Evolutionary conservation across 345 rosid species (phyloP).

Genomic region (Hibiscus tridactylites): DNA sequence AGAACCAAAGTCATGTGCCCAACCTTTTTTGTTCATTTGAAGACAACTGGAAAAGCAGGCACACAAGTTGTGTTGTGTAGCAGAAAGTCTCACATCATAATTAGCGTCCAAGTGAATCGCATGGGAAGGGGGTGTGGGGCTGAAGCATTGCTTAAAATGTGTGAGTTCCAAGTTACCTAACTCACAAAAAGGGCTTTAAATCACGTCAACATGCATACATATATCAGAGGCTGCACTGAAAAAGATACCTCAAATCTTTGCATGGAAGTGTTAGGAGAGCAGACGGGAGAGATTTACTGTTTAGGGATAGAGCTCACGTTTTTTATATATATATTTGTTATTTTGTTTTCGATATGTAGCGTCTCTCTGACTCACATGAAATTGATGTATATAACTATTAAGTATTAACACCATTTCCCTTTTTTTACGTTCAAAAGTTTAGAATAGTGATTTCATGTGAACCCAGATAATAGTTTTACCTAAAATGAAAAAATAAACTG

Average conservation of each 20-base stretch:
- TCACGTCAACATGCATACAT: constrained; percentile 6
- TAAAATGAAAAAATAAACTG: too few relatives aligned
- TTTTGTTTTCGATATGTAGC: not conserved
- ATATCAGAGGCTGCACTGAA: not conserved
- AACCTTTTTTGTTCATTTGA: too few relatives aligned
- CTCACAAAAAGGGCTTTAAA: not conserved
- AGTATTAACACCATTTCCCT: not conserved
- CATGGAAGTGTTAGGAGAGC: not conserved
- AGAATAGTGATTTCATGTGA: not conserved
- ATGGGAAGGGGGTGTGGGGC: not conserved
- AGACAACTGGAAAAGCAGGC: not conserved
- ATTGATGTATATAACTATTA: not conserved
- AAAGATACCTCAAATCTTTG: not conserved
- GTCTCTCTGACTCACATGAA: not conserved
- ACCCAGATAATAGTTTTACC: not conserved
- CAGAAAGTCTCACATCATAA: not conserved
- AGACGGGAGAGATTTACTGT: not conserved
- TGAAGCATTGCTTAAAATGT: not conserved
- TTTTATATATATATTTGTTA: too few relatives aligned
- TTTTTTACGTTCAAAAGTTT: not conserved
- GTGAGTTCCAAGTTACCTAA: not conserved
- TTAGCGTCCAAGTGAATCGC: not conserved
- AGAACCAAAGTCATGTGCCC: not conserved
- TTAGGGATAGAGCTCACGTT: constrained; percentile 1
- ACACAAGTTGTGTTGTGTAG: not conserved